These are phyloP conservation scores for Entoloma clypeatum DNA, from an alignment of 1,284 basidiomycete genomes.

Conservation along the genomic window DNA sequence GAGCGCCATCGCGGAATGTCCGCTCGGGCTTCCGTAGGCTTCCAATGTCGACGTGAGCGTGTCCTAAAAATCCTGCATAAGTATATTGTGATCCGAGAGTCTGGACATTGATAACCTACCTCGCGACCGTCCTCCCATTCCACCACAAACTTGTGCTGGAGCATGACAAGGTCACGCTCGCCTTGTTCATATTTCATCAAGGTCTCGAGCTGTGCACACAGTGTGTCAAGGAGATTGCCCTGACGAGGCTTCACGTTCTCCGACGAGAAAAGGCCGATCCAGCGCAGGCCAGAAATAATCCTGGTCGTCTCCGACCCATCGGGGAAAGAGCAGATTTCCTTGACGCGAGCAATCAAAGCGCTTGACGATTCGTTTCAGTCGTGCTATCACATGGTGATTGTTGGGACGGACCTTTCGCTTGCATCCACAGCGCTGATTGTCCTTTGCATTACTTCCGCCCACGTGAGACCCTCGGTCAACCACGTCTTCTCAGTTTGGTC, in stretches of 20 bases:
- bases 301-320: conserved; percentile 64
- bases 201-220: conserved; percentile 87
- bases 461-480: conserved; percentile 72
- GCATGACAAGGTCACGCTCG: conserved; percentile 95
- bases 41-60: conserved; percentile 91
- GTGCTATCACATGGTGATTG: background rate
- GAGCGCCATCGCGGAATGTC: conserved; percentile 91
- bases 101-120: conserved; percentile 38
- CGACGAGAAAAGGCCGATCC: conserved; percentile 90
- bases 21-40: conserved; percentile 81
- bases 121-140: conserved; percentile 79
- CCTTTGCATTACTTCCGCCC: conserved; percentile 81
- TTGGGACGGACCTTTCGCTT: conserved; percentile 58
- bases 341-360: conserved; percentile 69
- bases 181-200: conserved; percentile 91
- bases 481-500: conserved; percentile 76
- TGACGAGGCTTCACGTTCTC: conserved; percentile 63
- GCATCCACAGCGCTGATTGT: conserved; percentile 72
- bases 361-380: conserved; percentile 28
- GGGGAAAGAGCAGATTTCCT: conserved; percentile 70
- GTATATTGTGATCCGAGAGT: background rate
- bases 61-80: conserved; percentile 52
- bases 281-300: conserved; percentile 85
- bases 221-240: conserved; percentile 89
- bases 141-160: conserved; percentile 96